Percentiles rank a stretch among this genome's conserved stretches.
These are phyloP conservation scores for Rhizopus delemar DNA, from an alignment of 371 early-diverging fungal species.

Conservation along the genomic window DNA sequence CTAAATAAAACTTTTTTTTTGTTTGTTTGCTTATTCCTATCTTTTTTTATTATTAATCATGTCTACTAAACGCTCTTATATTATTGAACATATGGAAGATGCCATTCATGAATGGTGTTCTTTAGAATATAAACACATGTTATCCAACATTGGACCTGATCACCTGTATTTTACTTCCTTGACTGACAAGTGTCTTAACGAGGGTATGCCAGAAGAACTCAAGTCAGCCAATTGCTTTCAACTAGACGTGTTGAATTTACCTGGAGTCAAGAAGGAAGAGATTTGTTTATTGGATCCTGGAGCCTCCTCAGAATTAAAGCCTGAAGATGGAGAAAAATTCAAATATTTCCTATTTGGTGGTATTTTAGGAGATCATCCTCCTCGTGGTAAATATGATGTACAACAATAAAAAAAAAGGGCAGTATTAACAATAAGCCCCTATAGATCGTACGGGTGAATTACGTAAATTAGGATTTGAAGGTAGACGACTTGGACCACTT, in stretches of 20 bases:
- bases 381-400: slow-evolving; percentile 50
- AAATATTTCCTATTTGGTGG: slow-evolving; percentile 83
- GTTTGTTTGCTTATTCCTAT: not conserved
- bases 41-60: slow-evolving; percentile 1
- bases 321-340: slow-evolving; percentile 69
- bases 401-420: not conserved
- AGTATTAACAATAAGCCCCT: not conserved
- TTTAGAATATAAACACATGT: slow-evolving; percentile 79
- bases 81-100: slow-evolving; percentile 81
- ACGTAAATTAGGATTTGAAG: slow-evolving; percentile 73
- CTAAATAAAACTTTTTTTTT: not conserved
- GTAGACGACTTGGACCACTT: slow-evolving; percentile 73
- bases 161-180: slow-evolving; percentile 62
- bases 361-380: slow-evolving; percentile 73
- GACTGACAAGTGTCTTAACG: slow-evolving; percentile 50
- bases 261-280: slow-evolving; percentile 56
- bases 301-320: slow-evolving; percentile 57
- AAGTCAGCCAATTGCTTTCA: slow-evolving; percentile 59
- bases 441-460: slow-evolving; percentile 76
- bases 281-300: slow-evolving; percentile 79
- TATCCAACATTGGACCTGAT: slow-evolving; percentile 57
- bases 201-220: slow-evolving; percentile 55
- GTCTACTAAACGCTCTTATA: slow-evolving; percentile 40
- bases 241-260: slow-evolving; percentile 61
- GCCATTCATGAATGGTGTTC: slow-evolving; percentile 73